Percentiles rank a stretch among this genome's conserved stretches.
phyloP scores from a whole-genome alignment of 2,329 filamentous ascomycete genomes.

The Mycosphaerella arachidis region DNA sequence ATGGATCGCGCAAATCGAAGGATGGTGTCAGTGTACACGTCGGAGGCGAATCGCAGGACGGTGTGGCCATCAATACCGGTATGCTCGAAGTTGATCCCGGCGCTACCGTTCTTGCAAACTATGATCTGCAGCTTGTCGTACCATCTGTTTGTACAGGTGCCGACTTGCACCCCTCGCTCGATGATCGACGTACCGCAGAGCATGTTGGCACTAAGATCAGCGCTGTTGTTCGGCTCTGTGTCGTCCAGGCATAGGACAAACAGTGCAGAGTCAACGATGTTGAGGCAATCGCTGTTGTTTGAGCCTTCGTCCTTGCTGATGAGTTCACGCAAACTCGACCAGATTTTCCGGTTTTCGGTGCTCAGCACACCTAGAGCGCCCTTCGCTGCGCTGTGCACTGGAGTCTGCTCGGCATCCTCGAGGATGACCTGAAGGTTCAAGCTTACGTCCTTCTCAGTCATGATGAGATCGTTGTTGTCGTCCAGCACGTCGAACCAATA shows the following conservation, averaged over 20 bases:
- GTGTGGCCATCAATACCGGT: constrained; percentile 97
- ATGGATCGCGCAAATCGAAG: constrained; percentile 91
- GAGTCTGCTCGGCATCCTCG: constrained; percentile 81
- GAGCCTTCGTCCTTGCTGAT: constrained; percentile 79
- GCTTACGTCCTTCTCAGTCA: constrained; percentile 90
- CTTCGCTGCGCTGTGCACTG: constrained; percentile 93
- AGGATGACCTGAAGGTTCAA: constrained; percentile 89
- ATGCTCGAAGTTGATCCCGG: constrained; percentile 98
- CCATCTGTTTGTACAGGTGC: constrained; percentile 97
- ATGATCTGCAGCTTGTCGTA: constrained; percentile 99
- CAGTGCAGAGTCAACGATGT: constrained; percentile 88
- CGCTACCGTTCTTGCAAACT: constrained; percentile 96
- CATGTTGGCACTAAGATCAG: constrained; percentile 96
- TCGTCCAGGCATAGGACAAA: constrained; percentile 93
- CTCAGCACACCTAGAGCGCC: constrained; percentile 87
- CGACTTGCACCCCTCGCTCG: constrained; percentile 88
- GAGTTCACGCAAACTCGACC: constrained; percentile 86
- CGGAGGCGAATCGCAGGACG: constrained; percentile 90
- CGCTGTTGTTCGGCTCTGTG: constrained; percentile 73
- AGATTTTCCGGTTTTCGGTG: constrained; percentile 93
- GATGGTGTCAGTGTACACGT: constrained; percentile 96
- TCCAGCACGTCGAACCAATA: constrained; percentile 99
- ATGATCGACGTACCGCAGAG: constrained; percentile 91
- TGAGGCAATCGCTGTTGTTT: constrained; percentile 94
- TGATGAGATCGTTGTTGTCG: constrained; percentile 89